Evolutionary conservation across 306 rosid species (phyloP).

Genomic region (Cucumis hystrix): DNA sequence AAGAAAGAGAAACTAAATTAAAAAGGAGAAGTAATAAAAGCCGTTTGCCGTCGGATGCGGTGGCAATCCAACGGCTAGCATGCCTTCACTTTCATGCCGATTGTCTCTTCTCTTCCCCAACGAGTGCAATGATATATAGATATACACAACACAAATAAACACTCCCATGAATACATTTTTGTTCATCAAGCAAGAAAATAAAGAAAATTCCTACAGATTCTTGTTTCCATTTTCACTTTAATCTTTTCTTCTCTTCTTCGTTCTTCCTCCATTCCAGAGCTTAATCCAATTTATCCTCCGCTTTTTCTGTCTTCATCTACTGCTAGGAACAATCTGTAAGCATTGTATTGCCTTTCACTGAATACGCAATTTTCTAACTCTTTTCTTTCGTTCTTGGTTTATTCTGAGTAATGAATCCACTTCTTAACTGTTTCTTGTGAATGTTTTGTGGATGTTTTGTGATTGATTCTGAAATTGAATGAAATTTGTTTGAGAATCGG

Average conservation of each 20-base stretch:
- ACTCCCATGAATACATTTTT: background rate
- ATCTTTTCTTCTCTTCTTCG: background rate
- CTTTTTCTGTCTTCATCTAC: background rate
- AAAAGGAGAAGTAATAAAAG: too few species aligned
- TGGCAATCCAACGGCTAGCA: background rate
- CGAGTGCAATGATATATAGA: background rate
- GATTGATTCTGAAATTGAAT: background rate
- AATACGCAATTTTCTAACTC: background rate
- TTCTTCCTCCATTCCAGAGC: background rate
- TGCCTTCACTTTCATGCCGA: conserved; percentile 3
- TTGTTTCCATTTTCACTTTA: background rate
- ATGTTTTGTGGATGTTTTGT: too few species aligned
- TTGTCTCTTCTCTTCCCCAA: background rate
- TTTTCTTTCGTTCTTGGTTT: background rate
- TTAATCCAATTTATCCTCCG: background rate
- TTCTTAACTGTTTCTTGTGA: background rate
- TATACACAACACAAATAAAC: background rate
- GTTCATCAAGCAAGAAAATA: background rate
- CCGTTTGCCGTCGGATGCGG: background rate
- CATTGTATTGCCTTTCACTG: background rate
- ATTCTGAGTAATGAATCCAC: background rate
- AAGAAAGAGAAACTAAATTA: too few species aligned
- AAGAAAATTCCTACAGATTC: background rate
- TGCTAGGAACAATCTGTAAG: background rate
- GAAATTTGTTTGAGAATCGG: background rate